These are phyloP conservation scores for Didymella arachidicola DNA, from an alignment of 2,329 filamentous ascomycete genomes.

Conservation along the genomic window DNA sequence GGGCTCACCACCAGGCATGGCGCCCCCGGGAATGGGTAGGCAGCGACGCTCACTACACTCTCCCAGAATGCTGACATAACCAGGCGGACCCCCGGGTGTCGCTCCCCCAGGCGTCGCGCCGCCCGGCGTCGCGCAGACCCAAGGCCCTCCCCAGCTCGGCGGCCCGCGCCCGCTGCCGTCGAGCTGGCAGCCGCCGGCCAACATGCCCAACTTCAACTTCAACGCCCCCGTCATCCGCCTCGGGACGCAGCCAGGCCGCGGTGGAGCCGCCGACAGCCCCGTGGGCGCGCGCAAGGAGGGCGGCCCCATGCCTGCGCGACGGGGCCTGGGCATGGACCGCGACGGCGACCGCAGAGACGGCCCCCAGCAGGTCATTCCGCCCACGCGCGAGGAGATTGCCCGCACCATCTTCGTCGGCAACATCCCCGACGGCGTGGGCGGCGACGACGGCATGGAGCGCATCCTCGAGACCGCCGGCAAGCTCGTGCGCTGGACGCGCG, in stretches of 20 bases:
- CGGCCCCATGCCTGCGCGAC: conserved; percentile 50
- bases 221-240: conserved; percentile 95
- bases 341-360: conserved; percentile 70
- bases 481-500: conserved; percentile 84
- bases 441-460: conserved; percentile 79
- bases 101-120: conserved; percentile 75
- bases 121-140: conserved; percentile 79
- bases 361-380: conserved; percentile 76
- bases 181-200: conserved; percentile 86
- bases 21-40: conserved; percentile 82
- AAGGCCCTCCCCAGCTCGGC: conserved; percentile 76
- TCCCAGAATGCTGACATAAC: background rate
- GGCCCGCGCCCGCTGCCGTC: conserved; percentile 80
- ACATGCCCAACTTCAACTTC: conserved; percentile 98
- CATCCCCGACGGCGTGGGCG: conserved; percentile 78
- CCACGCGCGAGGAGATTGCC: conserved; percentile 87
- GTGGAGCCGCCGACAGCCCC: conserved; percentile 54
- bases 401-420: conserved; percentile 90
- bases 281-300: conserved; percentile 59
- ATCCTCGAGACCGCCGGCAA: conserved; percentile 79
- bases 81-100: conserved; percentile 25
- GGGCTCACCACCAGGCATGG: conserved; percentile 76
- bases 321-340: conserved; percentile 66
- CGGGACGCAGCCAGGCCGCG: conserved; percentile 76
- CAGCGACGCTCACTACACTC: background rate